Evolutionary conservation across 768 basidiomycete species (phyloP).

Genomic region (Podaxis sp.): DNA sequence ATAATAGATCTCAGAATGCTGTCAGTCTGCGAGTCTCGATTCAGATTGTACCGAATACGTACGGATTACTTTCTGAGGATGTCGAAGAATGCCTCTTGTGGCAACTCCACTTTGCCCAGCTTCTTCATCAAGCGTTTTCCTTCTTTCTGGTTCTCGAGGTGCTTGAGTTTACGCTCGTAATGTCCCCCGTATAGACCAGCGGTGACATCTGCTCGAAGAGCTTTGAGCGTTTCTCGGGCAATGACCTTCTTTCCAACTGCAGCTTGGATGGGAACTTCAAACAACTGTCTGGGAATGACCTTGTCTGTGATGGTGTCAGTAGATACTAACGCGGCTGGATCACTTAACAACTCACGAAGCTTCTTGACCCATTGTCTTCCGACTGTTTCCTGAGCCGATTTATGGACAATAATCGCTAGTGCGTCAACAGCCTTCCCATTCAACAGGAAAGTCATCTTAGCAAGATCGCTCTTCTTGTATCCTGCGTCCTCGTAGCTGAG

Average conservation of each 20-base stretch:
- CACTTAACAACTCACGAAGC: slow-evolving; percentile 57
- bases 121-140: slow-evolving; percentile 88
- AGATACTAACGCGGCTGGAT: not conserved
- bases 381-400: slow-evolving; percentile 67
- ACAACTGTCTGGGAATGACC: slow-evolving; percentile 88
- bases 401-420: slow-evolving; percentile 86
- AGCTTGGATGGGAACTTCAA: slow-evolving; percentile 95
- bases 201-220: slow-evolving; percentile 87
- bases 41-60: not conserved
- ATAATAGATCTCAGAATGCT: slow-evolving; percentile 13
- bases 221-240: slow-evolving; percentile 84
- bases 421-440: slow-evolving; percentile 92
- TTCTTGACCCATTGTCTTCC: slow-evolving; percentile 89
- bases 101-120: slow-evolving; percentile 83
- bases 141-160: slow-evolving; percentile 87
- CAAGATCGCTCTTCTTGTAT: slow-evolving; percentile 75
- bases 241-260: slow-evolving; percentile 83
- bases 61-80: slow-evolving; percentile 61
- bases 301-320: slow-evolving; percentile 48
- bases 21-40: slow-evolving; percentile 8
- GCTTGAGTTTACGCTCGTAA: slow-evolving; percentile 90
- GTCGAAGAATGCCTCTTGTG: slow-evolving; percentile 94
- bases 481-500: slow-evolving; percentile 91
- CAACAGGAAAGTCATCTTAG: slow-evolving; percentile 90
- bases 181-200: slow-evolving; percentile 94